Evolutionary conservation across 129 eudicot genomes (phyloP), one percentile per base, ranked within the genome.

Genomic region (Flaveria trinervia): DNA sequence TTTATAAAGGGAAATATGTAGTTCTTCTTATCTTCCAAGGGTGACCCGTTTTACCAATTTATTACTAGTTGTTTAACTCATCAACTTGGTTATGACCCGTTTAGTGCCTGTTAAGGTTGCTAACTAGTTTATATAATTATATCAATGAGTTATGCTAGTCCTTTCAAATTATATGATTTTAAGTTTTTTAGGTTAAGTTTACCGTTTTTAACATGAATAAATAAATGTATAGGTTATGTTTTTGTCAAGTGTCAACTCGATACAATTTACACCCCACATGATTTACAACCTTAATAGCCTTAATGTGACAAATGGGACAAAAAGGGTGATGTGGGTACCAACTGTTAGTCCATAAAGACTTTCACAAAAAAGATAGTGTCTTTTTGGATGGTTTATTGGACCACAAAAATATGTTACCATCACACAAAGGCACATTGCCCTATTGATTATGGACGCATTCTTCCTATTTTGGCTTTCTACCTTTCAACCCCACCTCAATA

Each of bases 401-500:
- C 88, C 90, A 86, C 90, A 46, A 57, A 2, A 44, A 69, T 46
- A 59, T 45, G 77, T 70, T 70, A 70, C 64, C 52, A 78, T 78
- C 39, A 68, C 77, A 76, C 74, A 79, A 48, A 22, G 76, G 49
- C 65, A 59, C 77, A 78, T 70, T 70, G 36, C 74, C 71, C 79
- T 74, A 83, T 83, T 88, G 76, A 83, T 74, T 80, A 70, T 64
- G 81, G 83, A 75, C 85, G 80, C 85, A 88, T 77, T 80, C 77
- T 59, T 83, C 80, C 82, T 78, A 59, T 76, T 82, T 49, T 79
- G 71, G 23, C 45, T 50, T 57, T 70, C 49, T 78, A 70, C 70
- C 70, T 79, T 79, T 30, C 76, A 78, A 78, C 77, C 65, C 82
- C 71, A 78, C 77, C 76, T 70, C 74, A 67, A 68, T 68, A 36